Evolutionary conservation across 768 basidiomycete species (phyloP).

Genomic region (Mycena capillaripes): DNA sequence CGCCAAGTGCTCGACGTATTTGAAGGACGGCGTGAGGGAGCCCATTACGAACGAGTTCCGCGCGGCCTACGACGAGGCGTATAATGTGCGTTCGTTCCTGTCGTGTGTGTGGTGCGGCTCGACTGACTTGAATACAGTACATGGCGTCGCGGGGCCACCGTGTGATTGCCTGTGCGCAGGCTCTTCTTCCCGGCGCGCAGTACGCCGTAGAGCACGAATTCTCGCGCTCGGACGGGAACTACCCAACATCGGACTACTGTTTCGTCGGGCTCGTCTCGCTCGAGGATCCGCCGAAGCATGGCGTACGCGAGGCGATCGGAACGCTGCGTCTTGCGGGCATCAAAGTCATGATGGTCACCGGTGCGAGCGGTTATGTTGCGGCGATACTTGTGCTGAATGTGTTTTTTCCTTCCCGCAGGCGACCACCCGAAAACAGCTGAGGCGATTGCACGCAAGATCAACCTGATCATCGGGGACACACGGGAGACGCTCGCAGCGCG

Average conservation of each 20-base stretch:
- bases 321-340: conserved; percentile 79
- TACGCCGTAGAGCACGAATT: conserved; percentile 65
- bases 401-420: no score
- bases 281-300: conserved; percentile 80
- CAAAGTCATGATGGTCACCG: conserved; percentile 85
- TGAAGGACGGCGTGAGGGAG: conserved; percentile 62
- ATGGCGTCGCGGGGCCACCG: conserved; percentile 85
- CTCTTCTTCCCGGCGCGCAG: conserved; percentile 62
- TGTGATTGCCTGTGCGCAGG: conserved; percentile 80
- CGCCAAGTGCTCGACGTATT: conserved; percentile 71
- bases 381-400: no score
- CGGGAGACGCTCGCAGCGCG: conserved; percentile 71
- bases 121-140: conserved; percentile 56
- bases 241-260: conserved; percentile 69
- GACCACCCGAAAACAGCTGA: conserved; percentile 84
- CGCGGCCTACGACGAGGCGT: conserved; percentile 69
- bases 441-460: conserved; percentile 81
- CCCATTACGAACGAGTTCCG: conserved; percentile 72
- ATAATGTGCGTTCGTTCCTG: conserved; percentile 58
- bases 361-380: no score
- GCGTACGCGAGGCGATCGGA: conserved; percentile 79
- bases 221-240: conserved; percentile 66
- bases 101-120: neutral
- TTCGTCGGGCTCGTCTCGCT: conserved; percentile 77
- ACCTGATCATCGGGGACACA: conserved; percentile 76